phyloP scores from a whole-genome alignment of 208 protist species.

The Leishmania mexicana region DNA sequence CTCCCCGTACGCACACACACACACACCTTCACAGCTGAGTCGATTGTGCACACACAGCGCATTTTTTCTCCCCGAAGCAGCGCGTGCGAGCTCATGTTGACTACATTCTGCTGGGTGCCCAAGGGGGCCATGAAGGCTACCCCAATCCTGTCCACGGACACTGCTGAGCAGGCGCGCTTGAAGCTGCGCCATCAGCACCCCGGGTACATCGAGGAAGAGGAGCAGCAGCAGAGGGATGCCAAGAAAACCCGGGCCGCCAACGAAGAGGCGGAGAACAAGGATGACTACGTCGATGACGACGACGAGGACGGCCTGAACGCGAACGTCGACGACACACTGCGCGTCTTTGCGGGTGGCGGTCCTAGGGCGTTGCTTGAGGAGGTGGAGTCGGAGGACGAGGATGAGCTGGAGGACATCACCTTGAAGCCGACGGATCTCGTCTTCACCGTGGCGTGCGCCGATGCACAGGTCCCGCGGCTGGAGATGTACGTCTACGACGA shows the following conservation, averaged over 20 bases:
- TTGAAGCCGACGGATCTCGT: slow-evolving; percentile 94
- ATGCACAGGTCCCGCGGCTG: slow-evolving; percentile 76
- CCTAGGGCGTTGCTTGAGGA: slow-evolving; percentile 72
- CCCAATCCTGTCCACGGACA: slow-evolving; percentile 86
- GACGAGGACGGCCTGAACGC: slow-evolving; percentile 37
- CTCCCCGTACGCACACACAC: not conserved
- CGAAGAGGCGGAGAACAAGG: slow-evolving; percentile 16
- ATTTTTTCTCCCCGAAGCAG: not conserved
- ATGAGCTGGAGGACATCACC: slow-evolving; percentile 90
- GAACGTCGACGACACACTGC: slow-evolving; percentile 58
- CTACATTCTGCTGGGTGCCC: slow-evolving; percentile 84
- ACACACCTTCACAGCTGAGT: not conserved
- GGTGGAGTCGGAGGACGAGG: slow-evolving; percentile 85
- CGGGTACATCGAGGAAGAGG: slow-evolving; percentile 59
- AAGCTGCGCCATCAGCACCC: slow-evolving; percentile 81
- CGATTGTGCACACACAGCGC: not conserved
- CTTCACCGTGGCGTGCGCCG: slow-evolving; percentile 67
- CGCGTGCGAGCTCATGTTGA: slow-evolving; percentile 53
- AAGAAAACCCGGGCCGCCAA: not conserved
- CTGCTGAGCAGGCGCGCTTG: slow-evolving; percentile 50
- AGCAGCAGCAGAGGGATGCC: slow-evolving; percentile 24
- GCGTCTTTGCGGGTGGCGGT: slow-evolving; percentile 71
- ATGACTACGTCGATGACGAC: slow-evolving; percentile 38
- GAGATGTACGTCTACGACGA: slow-evolving; percentile 97
- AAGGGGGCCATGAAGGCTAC: slow-evolving; percentile 83